phyloP scores from a whole-genome alignment of 1,139 yeast species.

The Lodderomyces parapsilosis region DNA sequence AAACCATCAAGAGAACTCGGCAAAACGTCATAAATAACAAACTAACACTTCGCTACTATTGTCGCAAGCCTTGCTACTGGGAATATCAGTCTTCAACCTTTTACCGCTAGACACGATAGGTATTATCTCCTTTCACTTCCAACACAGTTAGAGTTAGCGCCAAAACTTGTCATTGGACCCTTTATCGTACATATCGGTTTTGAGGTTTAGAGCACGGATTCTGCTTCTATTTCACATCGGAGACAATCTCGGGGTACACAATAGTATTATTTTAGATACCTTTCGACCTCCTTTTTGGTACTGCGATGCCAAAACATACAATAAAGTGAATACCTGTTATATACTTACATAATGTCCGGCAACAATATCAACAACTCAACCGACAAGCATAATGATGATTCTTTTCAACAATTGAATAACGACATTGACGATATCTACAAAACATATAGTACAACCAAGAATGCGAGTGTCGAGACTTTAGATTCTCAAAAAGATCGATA shows the following conservation, averaged over 20 bases:
- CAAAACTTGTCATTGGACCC: background rate
- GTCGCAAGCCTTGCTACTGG: no score
- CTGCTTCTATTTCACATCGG: no score
- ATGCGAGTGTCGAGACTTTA: constrained; percentile 29
- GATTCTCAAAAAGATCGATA: constrained; percentile 21
- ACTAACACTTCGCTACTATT: background rate
- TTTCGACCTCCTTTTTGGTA: background rate
- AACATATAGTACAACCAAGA: constrained; percentile 20
- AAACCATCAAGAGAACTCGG: background rate
- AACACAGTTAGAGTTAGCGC: background rate
- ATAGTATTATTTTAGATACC: no score
- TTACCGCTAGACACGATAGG: background rate
- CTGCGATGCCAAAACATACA: background rate
- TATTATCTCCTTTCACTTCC: no score
- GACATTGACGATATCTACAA: constrained; percentile 38
- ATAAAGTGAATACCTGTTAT: background rate
- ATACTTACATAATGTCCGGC: background rate
- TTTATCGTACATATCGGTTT: background rate
- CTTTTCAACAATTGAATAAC: constrained; percentile 27
- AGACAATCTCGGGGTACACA: no score
- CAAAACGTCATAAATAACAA: background rate
- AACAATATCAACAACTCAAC: background rate
- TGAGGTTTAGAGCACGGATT: no score
- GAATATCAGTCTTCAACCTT: background rate
- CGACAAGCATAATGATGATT: constrained; percentile 1